Conservation (phyloP, 2,329 filamentous ascomycete genomes). For the Mycogone perniciosa region DNA sequence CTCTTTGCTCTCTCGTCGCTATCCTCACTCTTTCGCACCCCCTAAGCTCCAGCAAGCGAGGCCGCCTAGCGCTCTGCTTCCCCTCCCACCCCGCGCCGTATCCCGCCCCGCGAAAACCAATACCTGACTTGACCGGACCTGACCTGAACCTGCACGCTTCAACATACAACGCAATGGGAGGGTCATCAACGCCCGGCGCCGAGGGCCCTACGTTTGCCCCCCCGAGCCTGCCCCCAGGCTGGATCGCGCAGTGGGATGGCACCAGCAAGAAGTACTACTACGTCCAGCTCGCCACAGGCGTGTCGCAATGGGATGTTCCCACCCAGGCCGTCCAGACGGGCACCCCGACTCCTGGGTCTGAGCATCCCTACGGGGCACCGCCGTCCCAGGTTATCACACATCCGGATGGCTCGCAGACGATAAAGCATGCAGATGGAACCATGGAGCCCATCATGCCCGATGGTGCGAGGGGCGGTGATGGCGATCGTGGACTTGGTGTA, state of each 20-base stretch:
- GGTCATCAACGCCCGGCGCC: constrained; percentile 51
- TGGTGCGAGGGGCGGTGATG: constrained; percentile 43
- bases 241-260: constrained; percentile 66
- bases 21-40: neutral
- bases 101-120: neutral
- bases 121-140: too few relatives aligned
- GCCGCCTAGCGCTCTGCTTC: too few relatives aligned
- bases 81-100: neutral
- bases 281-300: constrained; percentile 65
- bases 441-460: constrained; percentile 54
- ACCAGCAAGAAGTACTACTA: constrained; percentile 61
- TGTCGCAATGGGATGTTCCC: constrained; percentile 68
- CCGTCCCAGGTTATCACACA: constrained; percentile 54
- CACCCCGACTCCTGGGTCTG: constrained; percentile 47
- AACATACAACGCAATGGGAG: constrained; percentile 39
- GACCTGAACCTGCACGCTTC: neutral
- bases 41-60: too few relatives aligned
- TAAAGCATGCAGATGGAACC: constrained; percentile 53
- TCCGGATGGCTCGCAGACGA: constrained; percentile 55
- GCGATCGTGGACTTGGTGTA: constrained; percentile 61
- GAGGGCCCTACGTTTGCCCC: constrained; percentile 55
- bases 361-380: constrained; percentile 59
- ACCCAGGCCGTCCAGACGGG: constrained; percentile 57
- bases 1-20: neutral
- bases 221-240: constrained; percentile 56